Base-by-base conservation (phyloP, 805 yeast species). In the Scheffersomyces ergatensis region DNA sequence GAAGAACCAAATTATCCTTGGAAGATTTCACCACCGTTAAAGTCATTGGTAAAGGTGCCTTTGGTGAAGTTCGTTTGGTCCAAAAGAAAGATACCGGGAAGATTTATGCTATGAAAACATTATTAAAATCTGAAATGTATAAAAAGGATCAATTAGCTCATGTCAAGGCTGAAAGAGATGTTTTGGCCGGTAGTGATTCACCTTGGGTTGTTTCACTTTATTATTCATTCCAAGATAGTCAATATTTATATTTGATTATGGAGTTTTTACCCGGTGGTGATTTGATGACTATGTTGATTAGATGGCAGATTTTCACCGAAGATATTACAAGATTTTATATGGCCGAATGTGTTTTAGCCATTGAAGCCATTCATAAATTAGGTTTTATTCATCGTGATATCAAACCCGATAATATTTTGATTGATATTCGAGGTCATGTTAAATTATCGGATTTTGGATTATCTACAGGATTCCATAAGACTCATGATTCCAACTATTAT, bases 361-460 rank as follows among this genome's bases (percentile, higher is more conserved):
- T 89, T 45, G 97, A 90, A 58, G 96, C 96, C 4, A 83, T 89
- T 51, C 97, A 89, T 65, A 87, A 86, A 60, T 72, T 89, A 25
- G 97, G 97, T 0, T 89, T 89, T 60, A 93, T 93, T 57, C 99
- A 93, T 65, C 78, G 99, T 65, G 99, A 93, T 63, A 92, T 93
- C 55, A 93, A 93, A 64, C 99, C 99, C 0, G 99, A 93, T 71
- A 93, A 93, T 57, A 92, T 88, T 43, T 74, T 88, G 56, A 87
- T 88, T 51, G 96, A 88, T 60, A 85, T 84, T 50, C 70, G 78
- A 16, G 87, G 87, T 11, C 87, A 82, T 58, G 77, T 82, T 52
- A 82, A 82, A 58, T 65, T 82, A 35, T 74, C 81, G 18, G 95
- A 85, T 63, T 85, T 85, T 62, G 95, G 95, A 2, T 69, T 85